These are phyloP conservation scores for Durusdinium trenchii DNA, from an alignment of 73 alveolate species.

Conservation along the genomic window DNA sequence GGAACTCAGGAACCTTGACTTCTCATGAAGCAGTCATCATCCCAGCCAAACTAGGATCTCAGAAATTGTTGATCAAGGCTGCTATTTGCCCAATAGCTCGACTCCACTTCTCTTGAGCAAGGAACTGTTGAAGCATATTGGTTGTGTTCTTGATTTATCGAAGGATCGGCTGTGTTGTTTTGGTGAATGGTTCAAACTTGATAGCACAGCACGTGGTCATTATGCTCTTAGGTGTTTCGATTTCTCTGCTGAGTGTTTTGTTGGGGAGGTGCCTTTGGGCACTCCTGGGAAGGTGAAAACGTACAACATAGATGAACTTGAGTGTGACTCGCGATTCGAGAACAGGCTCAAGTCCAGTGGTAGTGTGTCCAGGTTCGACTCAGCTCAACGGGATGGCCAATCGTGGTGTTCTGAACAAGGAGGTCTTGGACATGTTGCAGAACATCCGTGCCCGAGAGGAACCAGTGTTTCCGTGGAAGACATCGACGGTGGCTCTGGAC, in stretches of 20 bases:
- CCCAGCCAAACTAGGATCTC: slow-evolving; percentile 17
- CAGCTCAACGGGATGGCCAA: too few species aligned
- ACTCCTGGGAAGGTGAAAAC: too few species aligned
- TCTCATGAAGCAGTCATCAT: background rate
- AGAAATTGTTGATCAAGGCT: background rate
- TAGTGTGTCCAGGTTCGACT: background rate
- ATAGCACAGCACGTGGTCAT: too few species aligned
- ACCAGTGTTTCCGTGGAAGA: background rate
- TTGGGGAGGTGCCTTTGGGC: too few species aligned
- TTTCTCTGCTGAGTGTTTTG: too few species aligned
- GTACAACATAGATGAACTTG: background rate
- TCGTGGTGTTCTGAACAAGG: background rate
- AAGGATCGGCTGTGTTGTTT: background rate
- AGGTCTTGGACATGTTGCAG: slow-evolving; percentile 7
- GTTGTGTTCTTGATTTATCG: background rate
- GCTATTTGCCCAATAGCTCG: background rate
- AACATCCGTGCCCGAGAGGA: background rate
- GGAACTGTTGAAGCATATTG: background rate
- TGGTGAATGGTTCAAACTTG: too few species aligned
- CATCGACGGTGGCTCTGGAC: background rate
- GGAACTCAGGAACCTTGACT: slow-evolving; percentile 17
- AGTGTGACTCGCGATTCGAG: background rate
- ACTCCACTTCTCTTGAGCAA: slow-evolving; percentile 20
- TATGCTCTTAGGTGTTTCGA: too few species aligned
- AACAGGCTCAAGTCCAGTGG: background rate